Evolutionary conservation across 345 rosid species (phyloP).

Genomic region (Alliaria petiolata): DNA sequence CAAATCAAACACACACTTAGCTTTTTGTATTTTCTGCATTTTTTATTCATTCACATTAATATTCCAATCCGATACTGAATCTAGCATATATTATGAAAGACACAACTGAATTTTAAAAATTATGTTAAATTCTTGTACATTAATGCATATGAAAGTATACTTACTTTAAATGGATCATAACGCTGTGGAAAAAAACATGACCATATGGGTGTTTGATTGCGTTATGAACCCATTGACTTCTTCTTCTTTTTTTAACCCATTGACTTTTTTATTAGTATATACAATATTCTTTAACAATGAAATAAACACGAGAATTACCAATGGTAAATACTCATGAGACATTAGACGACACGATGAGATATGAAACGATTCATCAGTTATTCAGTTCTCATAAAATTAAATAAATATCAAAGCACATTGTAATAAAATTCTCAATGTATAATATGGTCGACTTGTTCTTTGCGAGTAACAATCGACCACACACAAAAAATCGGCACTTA

Average conservation of each 20-base stretch:
- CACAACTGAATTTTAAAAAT: background rate
- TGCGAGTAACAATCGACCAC: background rate
- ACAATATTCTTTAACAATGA: no score
- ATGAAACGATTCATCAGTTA: background rate
- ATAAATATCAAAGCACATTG: background rate
- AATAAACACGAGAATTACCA: no score
- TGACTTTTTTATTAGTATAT: no score
- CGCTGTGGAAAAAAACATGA: background rate
- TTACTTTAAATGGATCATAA: background rate
- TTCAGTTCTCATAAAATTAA: background rate
- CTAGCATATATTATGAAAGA: background rate
- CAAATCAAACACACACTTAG: conserved; percentile 20
- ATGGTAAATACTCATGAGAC: background rate
- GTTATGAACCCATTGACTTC: no score
- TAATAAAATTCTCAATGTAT: background rate
- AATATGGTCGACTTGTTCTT: background rate
- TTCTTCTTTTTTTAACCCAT: no score
- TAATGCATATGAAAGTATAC: conserved; percentile 5
- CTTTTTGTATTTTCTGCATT: conserved; percentile 10
- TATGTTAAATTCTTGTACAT: conserved; percentile 9
- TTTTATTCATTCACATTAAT: background rate
- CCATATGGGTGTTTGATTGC: background rate
- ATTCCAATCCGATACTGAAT: background rate
- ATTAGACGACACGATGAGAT: background rate
- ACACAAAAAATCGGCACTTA: background rate